Evolutionary conservation across 306 rosid genomes (phyloP).

Genomic region (Lathyrus aphaca): DNA sequence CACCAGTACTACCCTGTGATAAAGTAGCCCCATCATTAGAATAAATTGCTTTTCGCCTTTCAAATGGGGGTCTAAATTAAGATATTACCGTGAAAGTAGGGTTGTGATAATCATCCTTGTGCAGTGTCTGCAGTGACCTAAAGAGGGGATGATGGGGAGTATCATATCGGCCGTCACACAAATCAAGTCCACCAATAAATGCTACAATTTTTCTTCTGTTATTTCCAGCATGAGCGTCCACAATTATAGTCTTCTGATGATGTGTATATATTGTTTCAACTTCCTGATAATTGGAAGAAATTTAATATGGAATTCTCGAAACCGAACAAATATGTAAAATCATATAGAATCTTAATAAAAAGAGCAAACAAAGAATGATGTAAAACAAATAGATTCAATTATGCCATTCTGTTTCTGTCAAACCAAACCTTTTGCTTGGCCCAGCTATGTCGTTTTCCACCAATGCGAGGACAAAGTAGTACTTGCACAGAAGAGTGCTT

Average conservation of each 20-base stretch:
- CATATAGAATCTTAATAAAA: constrained; percentile 18
- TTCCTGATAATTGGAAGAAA: constrained; percentile 63
- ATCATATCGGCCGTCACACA: constrained; percentile 96
- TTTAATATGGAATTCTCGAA: constrained; percentile 31
- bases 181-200: constrained; percentile 96
- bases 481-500: constrained; percentile 93
- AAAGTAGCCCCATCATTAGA: constrained; percentile 30
- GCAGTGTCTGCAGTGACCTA: constrained; percentile 74
- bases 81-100: constrained; percentile 82
- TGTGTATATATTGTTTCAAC: constrained; percentile 92
- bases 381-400: constrained; percentile 20
- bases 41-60: too few species aligned
- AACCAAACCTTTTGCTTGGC: constrained; percentile 71
- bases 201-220: constrained; percentile 79
- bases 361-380: neutral
- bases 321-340: neutral
- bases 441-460: constrained; percentile 96
- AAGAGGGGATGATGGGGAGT: constrained; percentile 77
- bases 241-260: constrained; percentile 96
- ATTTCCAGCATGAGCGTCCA: constrained; percentile 89
- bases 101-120: constrained; percentile 94
- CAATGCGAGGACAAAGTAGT: constrained; percentile 84
- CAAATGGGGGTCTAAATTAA: constrained; percentile 7
- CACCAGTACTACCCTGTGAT: constrained; percentile 69
- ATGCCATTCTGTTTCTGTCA: constrained; percentile 4